These are phyloP conservation scores for Coniella lustricola DNA, from an alignment of 2,329 filamentous ascomycete species.

Conservation along the genomic window DNA sequence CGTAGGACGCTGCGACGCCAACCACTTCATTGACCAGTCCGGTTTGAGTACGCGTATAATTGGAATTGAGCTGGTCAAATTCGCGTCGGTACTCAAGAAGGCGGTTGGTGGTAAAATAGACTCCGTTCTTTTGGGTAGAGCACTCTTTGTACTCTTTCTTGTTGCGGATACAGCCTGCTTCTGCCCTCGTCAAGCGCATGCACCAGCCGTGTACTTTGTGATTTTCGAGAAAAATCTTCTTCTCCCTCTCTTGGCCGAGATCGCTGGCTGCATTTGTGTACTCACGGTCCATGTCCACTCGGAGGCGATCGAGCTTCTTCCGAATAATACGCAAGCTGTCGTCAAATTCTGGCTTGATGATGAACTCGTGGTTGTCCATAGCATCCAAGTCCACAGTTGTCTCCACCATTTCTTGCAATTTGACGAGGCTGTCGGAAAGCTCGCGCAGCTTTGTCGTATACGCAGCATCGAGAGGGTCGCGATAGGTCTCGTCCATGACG, in stretches of 20 bases:
- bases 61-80: constrained; percentile 87
- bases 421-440: constrained; percentile 70
- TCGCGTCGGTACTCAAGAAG: constrained; percentile 78
- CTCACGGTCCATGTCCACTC: constrained; percentile 75
- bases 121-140: constrained; percentile 97
- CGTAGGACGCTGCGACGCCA: constrained; percentile 87
- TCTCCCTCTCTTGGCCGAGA: constrained; percentile 86
- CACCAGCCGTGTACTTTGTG: constrained; percentile 96
- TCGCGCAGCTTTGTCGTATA: constrained; percentile 80
- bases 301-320: constrained; percentile 80
- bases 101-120: constrained; percentile 88
- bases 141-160: constrained; percentile 87
- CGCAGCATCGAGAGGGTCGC: constrained; percentile 73
- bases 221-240: constrained; percentile 96
- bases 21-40: constrained; percentile 91
- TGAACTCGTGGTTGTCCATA: constrained; percentile 93
- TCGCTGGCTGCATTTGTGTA: constrained; percentile 71
- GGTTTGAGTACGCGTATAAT: constrained; percentile 90
- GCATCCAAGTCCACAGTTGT: constrained; percentile 95
- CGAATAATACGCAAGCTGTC: constrained; percentile 81
- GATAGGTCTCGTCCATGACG: constrained; percentile 93
- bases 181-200: constrained; percentile 83
- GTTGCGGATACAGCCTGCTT: constrained; percentile 89
- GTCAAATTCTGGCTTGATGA: constrained; percentile 98
- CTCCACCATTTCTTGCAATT: constrained; percentile 95